Evolutionary conservation across 768 basidiomycete species (phyloP).

Genomic region (Naganishia kalamii): DNA sequence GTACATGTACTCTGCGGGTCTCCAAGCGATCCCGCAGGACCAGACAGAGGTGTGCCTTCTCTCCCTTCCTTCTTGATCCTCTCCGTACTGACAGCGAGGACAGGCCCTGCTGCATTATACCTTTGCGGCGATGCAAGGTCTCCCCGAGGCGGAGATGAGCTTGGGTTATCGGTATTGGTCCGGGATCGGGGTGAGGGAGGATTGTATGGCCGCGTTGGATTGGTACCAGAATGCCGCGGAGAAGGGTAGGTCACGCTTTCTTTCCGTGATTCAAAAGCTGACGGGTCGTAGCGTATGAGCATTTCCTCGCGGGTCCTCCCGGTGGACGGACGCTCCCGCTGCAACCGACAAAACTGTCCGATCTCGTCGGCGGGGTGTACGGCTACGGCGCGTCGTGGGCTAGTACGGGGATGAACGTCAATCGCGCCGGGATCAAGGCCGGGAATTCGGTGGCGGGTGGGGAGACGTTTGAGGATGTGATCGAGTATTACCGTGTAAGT

Average conservation of each 20-base stretch:
- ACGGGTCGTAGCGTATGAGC: conserved; percentile 58
- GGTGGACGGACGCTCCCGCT: conserved; percentile 81
- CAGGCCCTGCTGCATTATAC: conserved; percentile 82
- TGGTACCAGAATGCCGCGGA: conserved; percentile 91
- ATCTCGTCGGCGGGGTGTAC: conserved; percentile 85
- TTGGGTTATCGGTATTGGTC: conserved; percentile 92
- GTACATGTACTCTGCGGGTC: conserved; percentile 83
- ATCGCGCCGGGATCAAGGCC: conserved; percentile 73
- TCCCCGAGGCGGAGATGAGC: conserved; percentile 84
- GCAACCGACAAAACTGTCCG: conserved; percentile 73
- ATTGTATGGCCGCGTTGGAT: conserved; percentile 70
- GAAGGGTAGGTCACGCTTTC: conserved; percentile 53
- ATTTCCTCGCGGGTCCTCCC: conserved; percentile 77
- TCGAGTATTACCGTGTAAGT: conserved; percentile 78
- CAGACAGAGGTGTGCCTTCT: conserved; percentile 47
- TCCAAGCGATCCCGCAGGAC: conserved; percentile 48
- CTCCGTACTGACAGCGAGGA: not conserved
- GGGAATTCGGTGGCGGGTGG: conserved; percentile 75
- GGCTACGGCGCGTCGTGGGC: conserved; percentile 92
- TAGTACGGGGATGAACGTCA: conserved; percentile 69
- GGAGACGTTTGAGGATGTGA: conserved; percentile 86
- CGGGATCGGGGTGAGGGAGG: conserved; percentile 83
- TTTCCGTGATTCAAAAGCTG: not conserved
- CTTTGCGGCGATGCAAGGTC: conserved; percentile 80
- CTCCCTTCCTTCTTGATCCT: not conserved